Percentiles rank a stretch among this genome's conserved stretches.
These are phyloP conservation scores for Trypanosoma boissoni DNA, from an alignment of 208 protist genomes.

Conservation along the genomic window DNA sequence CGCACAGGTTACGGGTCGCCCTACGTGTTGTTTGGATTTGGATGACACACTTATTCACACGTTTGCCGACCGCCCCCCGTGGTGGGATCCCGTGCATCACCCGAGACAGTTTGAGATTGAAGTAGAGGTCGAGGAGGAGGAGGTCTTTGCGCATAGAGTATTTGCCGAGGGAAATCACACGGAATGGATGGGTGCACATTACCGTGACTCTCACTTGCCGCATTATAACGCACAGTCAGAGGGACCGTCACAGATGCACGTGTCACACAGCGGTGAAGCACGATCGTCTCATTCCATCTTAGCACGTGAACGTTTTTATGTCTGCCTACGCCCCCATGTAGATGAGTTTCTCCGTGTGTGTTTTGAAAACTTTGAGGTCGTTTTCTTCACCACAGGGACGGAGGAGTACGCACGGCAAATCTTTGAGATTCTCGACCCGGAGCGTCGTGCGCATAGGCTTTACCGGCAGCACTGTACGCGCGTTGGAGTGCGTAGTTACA, in stretches of 20 bases:
- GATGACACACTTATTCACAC: slow-evolving; percentile 73
- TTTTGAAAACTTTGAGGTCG: slow-evolving; percentile 49
- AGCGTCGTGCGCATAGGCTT: slow-evolving; percentile 35
- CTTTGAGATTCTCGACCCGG: slow-evolving; percentile 41
- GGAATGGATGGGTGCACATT: no score
- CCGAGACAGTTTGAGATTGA: slow-evolving; percentile 20
- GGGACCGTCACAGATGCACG: no score
- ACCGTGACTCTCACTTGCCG: no score
- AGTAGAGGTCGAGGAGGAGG: background rate
- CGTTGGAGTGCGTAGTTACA: slow-evolving; percentile 26
- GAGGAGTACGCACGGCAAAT: slow-evolving; percentile 59
- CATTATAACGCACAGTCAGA: no score
- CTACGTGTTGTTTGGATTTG: slow-evolving; percentile 46
- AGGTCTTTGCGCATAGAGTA: background rate
- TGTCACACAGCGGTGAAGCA: no score
- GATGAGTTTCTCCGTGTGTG: slow-evolving; percentile 43
- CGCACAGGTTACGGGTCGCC: slow-evolving; percentile 3
- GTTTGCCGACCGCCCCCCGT: slow-evolving; percentile 30
- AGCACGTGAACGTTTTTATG: slow-evolving; percentile 24
- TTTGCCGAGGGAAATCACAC: no score
- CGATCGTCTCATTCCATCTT: no score
- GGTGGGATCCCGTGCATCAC: slow-evolving; percentile 26
- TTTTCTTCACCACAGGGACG: slow-evolving; percentile 68
- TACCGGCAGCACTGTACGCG: slow-evolving; percentile 50
- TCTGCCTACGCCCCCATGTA: slow-evolving; percentile 50